Conservation (phyloP, 768 basidiomycete genomes). For the Epithele typhae region DNA sequence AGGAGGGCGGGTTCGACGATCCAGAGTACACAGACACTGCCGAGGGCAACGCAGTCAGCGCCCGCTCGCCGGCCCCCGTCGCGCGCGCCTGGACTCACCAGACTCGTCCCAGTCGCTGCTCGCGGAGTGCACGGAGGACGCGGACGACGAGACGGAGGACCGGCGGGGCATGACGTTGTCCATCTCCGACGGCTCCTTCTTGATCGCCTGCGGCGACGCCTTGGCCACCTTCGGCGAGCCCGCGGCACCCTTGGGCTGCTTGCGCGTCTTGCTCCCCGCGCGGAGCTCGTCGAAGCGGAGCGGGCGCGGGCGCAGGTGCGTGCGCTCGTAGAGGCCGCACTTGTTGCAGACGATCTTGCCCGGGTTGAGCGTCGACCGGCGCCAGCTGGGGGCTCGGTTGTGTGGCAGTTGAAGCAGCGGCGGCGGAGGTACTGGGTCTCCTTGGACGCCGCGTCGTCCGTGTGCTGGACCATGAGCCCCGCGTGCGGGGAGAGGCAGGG, state of each 20-base stretch:
- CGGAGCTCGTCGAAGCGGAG: constrained; percentile 85
- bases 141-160: constrained; percentile 60
- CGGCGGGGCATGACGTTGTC: constrained; percentile 43
- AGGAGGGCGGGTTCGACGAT: constrained; percentile 57
- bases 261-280: constrained; percentile 81
- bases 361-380: constrained; percentile 81
- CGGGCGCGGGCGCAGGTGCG: constrained; percentile 77
- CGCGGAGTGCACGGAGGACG: constrained; percentile 48
- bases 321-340: constrained; percentile 88
- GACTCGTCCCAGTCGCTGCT: constrained; percentile 83
- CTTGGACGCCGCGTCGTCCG: constrained; percentile 86
- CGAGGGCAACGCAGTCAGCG: constrained; percentile 13
- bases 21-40: constrained; percentile 44
- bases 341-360: constrained; percentile 96
- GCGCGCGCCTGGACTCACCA: constrained; percentile 40
- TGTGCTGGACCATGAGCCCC: constrained; percentile 76
- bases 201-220: constrained; percentile 38
- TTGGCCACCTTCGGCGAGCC: constrained; percentile 28
- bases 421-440: constrained; percentile 88
- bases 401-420: constrained; percentile 88
- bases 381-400: constrained; percentile 87
- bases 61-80: constrained; percentile 17
- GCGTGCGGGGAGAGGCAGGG: constrained; percentile 38
- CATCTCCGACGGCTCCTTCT: constrained; percentile 53
- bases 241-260: constrained; percentile 36